These are phyloP conservation scores for Maudiozyma serrabonitensis DNA, from an alignment of 805 yeast genomes.

Conservation along the genomic window DNA sequence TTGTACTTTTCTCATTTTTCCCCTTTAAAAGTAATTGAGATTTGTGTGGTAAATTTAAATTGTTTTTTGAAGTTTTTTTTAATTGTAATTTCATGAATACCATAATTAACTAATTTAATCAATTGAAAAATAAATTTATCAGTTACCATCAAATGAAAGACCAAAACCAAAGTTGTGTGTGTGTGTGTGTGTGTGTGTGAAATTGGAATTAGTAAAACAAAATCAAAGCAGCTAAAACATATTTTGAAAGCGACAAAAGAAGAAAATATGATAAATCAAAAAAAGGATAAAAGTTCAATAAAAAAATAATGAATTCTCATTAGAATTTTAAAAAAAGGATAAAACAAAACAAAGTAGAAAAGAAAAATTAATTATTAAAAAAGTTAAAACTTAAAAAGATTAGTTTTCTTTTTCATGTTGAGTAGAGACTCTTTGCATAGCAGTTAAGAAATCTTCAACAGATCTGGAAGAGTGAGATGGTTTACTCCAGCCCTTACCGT, in stretches of 20 bases:
- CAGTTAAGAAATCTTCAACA: conserved; percentile 72
- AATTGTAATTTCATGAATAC: neutral
- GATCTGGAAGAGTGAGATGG: conserved; percentile 53
- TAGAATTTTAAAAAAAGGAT: conserved; percentile 1
- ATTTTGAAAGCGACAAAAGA: neutral
- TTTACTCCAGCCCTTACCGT: conserved; percentile 51
- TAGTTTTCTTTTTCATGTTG: conserved; percentile 76
- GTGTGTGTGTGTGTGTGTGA: conserved; percentile 6
- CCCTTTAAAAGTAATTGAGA: neutral
- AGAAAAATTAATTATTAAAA: conserved; percentile 1
- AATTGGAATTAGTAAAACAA: neutral
- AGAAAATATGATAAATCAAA: neutral
- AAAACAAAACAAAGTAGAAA: neutral
- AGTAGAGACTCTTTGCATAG: conserved; percentile 84
- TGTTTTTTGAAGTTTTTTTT: neutral
- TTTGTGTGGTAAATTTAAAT: neutral
- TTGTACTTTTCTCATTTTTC: conserved; percentile 5
- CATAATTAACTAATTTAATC: neutral
- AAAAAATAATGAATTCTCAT: conserved; percentile 8
- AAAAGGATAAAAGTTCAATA: too few relatives aligned
- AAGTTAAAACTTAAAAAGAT: conserved; percentile 8
- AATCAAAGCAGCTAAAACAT: neutral
- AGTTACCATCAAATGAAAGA: neutral
- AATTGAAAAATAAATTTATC: neutral
- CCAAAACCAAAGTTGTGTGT: neutral